phyloP scores from a whole-genome alignment of 768 basidiomycete genomes.

The Lactarius evosmus region DNA sequence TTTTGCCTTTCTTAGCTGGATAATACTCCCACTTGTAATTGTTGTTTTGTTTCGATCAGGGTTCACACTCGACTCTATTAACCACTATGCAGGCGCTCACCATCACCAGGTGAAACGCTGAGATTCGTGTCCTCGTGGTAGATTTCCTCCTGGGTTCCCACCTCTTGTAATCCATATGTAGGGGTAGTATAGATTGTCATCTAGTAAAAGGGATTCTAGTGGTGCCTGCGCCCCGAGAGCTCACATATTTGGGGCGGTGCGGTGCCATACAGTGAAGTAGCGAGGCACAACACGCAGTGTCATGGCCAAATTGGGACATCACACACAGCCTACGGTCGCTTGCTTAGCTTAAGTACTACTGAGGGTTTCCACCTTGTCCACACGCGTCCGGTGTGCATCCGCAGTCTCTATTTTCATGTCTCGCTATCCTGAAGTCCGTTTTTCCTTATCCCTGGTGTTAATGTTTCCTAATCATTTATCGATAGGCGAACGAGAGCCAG shows the following conservation, averaged over 20 bases:
- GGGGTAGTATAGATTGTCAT: too few species aligned
- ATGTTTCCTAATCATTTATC: not conserved
- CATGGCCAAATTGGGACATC: not conserved
- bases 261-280: not conserved
- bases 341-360: not conserved
- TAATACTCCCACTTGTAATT: too few species aligned
- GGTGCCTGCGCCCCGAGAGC: too few species aligned
- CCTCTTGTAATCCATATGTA: too few species aligned
- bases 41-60: too few species aligned
- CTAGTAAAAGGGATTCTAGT: too few species aligned
- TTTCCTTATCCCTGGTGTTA: not conserved
- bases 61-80: too few species aligned
- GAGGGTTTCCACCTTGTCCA: not conserved
- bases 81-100: too few species aligned
- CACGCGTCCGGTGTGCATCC: not conserved
- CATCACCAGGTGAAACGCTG: too few species aligned
- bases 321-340: not conserved
- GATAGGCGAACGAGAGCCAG: slow-evolving; percentile 63
- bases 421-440: slow-evolving; percentile 41
- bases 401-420: slow-evolving; percentile 35
- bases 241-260: too few species aligned
- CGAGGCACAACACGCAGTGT: not conserved
- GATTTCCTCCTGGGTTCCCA: too few species aligned
- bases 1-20: not conserved
- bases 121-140: too few species aligned